Conservation (phyloP, 768 basidiomycete genomes). For the Suillus tomentosus region DNA sequence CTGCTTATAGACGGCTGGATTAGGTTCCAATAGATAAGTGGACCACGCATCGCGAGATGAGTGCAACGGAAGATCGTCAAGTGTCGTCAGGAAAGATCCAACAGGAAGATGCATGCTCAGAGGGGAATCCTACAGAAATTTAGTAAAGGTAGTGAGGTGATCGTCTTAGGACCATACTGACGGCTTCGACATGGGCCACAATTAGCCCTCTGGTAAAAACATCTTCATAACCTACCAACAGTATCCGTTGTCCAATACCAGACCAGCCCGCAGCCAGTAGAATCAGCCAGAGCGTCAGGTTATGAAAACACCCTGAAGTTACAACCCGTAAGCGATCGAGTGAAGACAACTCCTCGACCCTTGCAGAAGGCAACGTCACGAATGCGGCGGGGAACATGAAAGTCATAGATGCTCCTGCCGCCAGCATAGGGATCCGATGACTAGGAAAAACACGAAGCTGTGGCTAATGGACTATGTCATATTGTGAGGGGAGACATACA, state of each 20-base stretch:
- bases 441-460: slow-evolving; percentile 37
- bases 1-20: slow-evolving; percentile 16
- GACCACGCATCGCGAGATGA: slow-evolving; percentile 42
- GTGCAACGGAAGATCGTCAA: slow-evolving; percentile 63
- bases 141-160: slow-evolving; percentile 7
- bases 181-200: slow-evolving; percentile 55
- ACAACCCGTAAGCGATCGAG: slow-evolving; percentile 59
- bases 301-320: slow-evolving; percentile 79
- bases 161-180: slow-evolving; percentile 34
- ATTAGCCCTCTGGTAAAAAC: slow-evolving; percentile 51
- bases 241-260: slow-evolving; percentile 29
- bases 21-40: slow-evolving; percentile 38
- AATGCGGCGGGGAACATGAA: slow-evolving; percentile 74
- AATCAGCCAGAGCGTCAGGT: slow-evolving; percentile 59
- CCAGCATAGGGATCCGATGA: slow-evolving; percentile 62
- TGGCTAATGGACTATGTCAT: neutral
- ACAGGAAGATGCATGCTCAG: slow-evolving; percentile 54
- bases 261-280: slow-evolving; percentile 41
- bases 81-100: slow-evolving; percentile 59
- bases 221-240: slow-evolving; percentile 52
- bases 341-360: slow-evolving; percentile 40
- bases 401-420: slow-evolving; percentile 62
- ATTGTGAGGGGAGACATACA: slow-evolving; percentile 47
- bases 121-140: slow-evolving; percentile 54
- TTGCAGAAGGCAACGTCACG: slow-evolving; percentile 55